phyloP scores from a whole-genome alignment of 352 stramenopile species.

The Peronosclerospora sorghi region DNA sequence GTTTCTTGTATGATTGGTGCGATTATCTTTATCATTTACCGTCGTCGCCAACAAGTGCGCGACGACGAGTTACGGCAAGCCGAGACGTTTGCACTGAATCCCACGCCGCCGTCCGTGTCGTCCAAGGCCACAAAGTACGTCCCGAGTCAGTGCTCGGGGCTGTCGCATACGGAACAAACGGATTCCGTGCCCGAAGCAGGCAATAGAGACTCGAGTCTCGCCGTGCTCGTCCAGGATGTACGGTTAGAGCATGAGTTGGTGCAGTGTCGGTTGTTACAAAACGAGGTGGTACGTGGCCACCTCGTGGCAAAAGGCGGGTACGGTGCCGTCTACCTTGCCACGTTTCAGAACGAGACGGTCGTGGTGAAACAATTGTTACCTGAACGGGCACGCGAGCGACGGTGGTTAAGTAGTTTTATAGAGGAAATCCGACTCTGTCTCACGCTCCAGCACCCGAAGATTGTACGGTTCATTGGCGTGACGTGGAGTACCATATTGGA shows the following conservation, averaged over 20 bases:
- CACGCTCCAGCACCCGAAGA: conserved; percentile 30
- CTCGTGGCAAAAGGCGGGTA: conserved; percentile 46
- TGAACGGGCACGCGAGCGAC: conserved; percentile 15
- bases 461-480: conserved; percentile 38
- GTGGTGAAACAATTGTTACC: conserved; percentile 40
- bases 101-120: too few relatives aligned
- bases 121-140: too few relatives aligned
- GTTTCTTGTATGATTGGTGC: conserved; percentile 13
- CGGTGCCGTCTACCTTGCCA: conserved; percentile 43
- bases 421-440: conserved; percentile 34
- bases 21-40: conserved; percentile 17
- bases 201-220: conserved; percentile 3
- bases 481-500: conserved; percentile 42
- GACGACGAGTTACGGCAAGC: conserved; percentile 13
- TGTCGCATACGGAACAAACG: too few relatives aligned
- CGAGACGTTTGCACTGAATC: too few relatives aligned
- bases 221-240: conserved; percentile 30
- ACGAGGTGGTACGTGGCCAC: conserved; percentile 30
- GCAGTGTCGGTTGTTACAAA: conserved; percentile 34
- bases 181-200: too few relatives aligned
- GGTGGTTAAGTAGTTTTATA: conserved; percentile 36
- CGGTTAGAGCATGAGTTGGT: conserved; percentile 49
- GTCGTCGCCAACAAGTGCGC: conserved; percentile 12
- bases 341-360: conserved; percentile 19
- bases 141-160: too few relatives aligned